Evolutionary conservation across 78 protist genomes (phyloP).

Genomic region (Tieghemostelium lacteum): DNA sequence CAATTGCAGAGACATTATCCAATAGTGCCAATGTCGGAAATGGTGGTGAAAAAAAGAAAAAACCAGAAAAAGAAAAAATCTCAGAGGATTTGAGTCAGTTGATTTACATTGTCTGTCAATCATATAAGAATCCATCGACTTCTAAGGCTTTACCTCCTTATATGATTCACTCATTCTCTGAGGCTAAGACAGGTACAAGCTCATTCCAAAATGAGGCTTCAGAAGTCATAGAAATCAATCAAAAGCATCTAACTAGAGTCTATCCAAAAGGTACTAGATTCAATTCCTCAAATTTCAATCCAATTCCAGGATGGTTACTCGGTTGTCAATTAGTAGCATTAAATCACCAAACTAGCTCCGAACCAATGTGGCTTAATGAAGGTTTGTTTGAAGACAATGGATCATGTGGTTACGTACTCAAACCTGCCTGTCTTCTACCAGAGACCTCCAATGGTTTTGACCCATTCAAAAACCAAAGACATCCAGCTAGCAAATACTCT

Average conservation of each 20-base stretch:
- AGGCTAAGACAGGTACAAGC: too few species aligned
- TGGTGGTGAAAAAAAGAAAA: background rate
- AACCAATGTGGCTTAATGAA: conserved; percentile 76
- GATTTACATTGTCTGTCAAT: conserved; percentile 16
- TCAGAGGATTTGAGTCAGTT: conserved; percentile 26
- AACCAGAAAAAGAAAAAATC: conserved; percentile 7
- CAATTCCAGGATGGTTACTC: conserved; percentile 80
- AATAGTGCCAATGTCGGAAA: background rate
- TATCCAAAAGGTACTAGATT: conserved; percentile 92
- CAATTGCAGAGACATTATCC: background rate
- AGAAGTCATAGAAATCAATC: conserved; percentile 50
- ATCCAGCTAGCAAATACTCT: conserved; percentile 10
- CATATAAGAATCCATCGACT: background rate
- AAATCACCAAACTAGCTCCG: conserved; percentile 85
- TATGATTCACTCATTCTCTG: conserved; percentile 70
- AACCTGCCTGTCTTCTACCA: conserved; percentile 57
- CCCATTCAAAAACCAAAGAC: conserved; percentile 1
- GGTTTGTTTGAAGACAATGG: conserved; percentile 84
- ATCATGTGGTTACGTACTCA: conserved; percentile 82
- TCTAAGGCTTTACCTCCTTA: background rate
- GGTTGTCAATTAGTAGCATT: conserved; percentile 91
- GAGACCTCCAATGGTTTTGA: background rate
- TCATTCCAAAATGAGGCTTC: background rate
- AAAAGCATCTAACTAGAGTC: conserved; percentile 75
- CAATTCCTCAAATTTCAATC: conserved; percentile 89